phyloP scores from a whole-genome alignment of 78 protist genomes.

The Diacronema lutheri region DNA sequence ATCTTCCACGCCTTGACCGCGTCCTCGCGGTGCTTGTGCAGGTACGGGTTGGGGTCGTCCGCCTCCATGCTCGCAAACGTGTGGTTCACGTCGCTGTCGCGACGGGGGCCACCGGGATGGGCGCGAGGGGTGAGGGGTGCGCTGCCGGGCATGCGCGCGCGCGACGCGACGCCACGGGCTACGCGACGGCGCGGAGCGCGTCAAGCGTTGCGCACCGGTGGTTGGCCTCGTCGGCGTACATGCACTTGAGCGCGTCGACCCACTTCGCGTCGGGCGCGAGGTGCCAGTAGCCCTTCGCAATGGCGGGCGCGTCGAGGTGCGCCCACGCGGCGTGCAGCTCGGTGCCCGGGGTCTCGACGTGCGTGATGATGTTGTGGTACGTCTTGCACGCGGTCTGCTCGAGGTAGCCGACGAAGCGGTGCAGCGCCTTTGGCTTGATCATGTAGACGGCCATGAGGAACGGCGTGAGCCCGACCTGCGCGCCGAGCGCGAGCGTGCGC shows the following conservation, averaged over 20 bases:
- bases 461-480: background rate
- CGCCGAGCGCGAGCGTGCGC: background rate
- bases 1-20: background rate
- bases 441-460: background rate
- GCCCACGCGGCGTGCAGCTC: slow-evolving; percentile 10
- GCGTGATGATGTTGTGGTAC: slow-evolving; percentile 39
- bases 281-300: slow-evolving; percentile 78
- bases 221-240: slow-evolving; percentile 57
- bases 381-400: slow-evolving; percentile 47
- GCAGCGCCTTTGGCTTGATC: background rate
- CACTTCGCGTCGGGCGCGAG: slow-evolving; percentile 57
- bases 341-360: slow-evolving; percentile 20
- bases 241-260: slow-evolving; percentile 60
- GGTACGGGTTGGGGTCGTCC: background rate
- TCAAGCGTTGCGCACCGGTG: too few species aligned
- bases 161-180: too few species aligned
- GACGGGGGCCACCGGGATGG: too few species aligned
- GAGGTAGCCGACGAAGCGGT: slow-evolving; percentile 79
- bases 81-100: slow-evolving; percentile 28
- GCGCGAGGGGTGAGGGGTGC: too few species aligned
- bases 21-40: background rate
- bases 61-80: background rate
- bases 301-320: slow-evolving; percentile 60
- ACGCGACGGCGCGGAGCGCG: too few species aligned
- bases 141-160: too few species aligned